A percentile compares a stretch with the other conserved stretches of the same genome.
phyloP scores from a whole-genome alignment of 1,284 basidiomycete species.

The Ceratorhiza oryzae-sativae region DNA sequence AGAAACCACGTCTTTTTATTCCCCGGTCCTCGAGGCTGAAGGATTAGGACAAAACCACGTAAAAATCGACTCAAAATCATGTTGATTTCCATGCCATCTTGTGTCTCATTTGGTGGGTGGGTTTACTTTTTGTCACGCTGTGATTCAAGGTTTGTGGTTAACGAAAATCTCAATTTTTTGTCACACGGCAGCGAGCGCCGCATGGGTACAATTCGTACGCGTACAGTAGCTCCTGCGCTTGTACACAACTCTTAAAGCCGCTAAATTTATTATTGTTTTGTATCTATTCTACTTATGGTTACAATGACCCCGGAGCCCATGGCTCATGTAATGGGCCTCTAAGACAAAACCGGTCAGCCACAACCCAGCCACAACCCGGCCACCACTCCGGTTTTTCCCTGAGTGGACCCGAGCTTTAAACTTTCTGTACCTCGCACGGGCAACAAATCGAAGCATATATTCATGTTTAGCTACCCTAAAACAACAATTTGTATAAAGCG shows the following conservation, averaged over 20 bases:
- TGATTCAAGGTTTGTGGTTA: no score
- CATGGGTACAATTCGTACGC: background rate
- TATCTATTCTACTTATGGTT: background rate
- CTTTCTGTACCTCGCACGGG: background rate
- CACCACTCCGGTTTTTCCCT: background rate
- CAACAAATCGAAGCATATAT: background rate
- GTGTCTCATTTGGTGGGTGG: no score
- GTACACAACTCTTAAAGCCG: background rate
- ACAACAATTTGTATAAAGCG: background rate
- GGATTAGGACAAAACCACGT: no score
- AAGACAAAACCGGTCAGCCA: background rate
- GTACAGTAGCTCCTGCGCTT: background rate
- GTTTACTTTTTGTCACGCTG: no score
- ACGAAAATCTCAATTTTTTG: no score
- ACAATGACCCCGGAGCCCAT: background rate
- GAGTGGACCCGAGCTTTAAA: background rate
- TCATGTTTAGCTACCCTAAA: background rate
- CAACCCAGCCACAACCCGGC: background rate
- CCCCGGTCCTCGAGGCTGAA: no score
- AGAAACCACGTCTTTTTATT: no score
- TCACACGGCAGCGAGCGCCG: conserved; percentile 23
- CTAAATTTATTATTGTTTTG: background rate
- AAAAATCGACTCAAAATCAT: no score
- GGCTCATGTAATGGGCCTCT: background rate
- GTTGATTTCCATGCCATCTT: no score